Conservation (phyloP, 208 protist genomes). For the Eutreptiella sp. region DNA sequence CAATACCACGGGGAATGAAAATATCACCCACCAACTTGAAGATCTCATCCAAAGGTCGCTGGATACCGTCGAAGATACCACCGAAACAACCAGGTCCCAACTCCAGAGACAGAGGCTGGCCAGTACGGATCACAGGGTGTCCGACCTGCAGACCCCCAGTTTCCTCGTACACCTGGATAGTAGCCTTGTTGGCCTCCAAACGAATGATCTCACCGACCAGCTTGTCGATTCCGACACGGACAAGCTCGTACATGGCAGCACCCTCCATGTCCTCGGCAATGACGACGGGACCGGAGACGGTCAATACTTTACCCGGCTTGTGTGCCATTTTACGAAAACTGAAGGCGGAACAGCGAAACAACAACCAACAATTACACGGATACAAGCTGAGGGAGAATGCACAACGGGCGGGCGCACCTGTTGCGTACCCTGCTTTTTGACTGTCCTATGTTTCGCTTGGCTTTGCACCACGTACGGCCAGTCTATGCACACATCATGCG, state of each 20-base stretch:
- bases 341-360: too few species aligned
- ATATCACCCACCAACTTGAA: constrained; percentile 87
- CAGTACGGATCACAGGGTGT: constrained; percentile 97
- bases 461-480: too few species aligned
- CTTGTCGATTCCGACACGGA: constrained; percentile 94
- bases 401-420: too few species aligned
- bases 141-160: constrained; percentile 98
- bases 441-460: too few species aligned
- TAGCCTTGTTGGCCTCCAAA: constrained; percentile 97
- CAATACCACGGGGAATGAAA: constrained; percentile 99
- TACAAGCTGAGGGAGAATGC: too few species aligned
- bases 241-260: constrained; percentile 99
- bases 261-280: constrained; percentile 98
- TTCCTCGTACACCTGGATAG: constrained; percentile 99
- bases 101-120: constrained; percentile 98
- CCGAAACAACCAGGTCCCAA: constrained; percentile 99
- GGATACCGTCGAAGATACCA: constrained; percentile 99
- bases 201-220: constrained; percentile 99
- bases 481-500: too few species aligned
- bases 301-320: constrained; percentile 77
- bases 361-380: too few species aligned
- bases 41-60: constrained; percentile 98
- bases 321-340: too few species aligned
- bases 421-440: too few species aligned
- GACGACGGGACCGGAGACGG: constrained; percentile 94